Evolutionary conservation across 805 yeast genomes (phyloP).

Genomic region (Hanseniaspora mollemarum): DNA sequence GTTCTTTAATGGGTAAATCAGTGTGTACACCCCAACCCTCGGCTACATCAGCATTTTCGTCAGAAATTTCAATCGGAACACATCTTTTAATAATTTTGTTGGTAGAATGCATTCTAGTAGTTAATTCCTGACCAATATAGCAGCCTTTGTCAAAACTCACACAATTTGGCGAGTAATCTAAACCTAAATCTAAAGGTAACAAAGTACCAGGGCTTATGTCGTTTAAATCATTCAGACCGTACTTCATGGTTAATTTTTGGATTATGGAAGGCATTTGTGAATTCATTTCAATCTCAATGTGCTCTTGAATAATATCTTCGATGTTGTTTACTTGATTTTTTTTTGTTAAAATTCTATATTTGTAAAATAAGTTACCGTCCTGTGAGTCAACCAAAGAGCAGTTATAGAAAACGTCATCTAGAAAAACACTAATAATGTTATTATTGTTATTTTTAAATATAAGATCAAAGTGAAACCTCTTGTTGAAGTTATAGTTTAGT

Average conservation of each 20-base stretch:
- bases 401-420: slow-evolving; percentile 10
- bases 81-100: slow-evolving; percentile 77
- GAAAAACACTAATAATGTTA: neutral
- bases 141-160: slow-evolving; percentile 86
- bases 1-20: neutral
- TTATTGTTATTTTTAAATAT: neutral
- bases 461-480: slow-evolving; percentile 1
- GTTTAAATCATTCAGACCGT: slow-evolving; percentile 1
- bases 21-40: slow-evolving; percentile 21
- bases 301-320: neutral
- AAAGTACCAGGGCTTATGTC: slow-evolving; percentile 20
- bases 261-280: neutral
- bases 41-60: slow-evolving; percentile 7
- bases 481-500: slow-evolving; percentile 7
- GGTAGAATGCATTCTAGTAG: slow-evolving; percentile 73
- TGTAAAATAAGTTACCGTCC: neutral
- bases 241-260: neutral
- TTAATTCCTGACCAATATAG: slow-evolving; percentile 90
- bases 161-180: slow-evolving; percentile 63
- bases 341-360: slow-evolving; percentile 7
- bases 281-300: neutral
- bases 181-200: slow-evolving; percentile 73
- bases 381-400: neutral
- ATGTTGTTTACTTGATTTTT: neutral
- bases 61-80: slow-evolving; percentile 46